Percentiles rank a stretch among this genome's conserved stretches.
Evolutionary conservation across 345 rosid species (phyloP).

Genomic region (Carallia brachiata): DNA sequence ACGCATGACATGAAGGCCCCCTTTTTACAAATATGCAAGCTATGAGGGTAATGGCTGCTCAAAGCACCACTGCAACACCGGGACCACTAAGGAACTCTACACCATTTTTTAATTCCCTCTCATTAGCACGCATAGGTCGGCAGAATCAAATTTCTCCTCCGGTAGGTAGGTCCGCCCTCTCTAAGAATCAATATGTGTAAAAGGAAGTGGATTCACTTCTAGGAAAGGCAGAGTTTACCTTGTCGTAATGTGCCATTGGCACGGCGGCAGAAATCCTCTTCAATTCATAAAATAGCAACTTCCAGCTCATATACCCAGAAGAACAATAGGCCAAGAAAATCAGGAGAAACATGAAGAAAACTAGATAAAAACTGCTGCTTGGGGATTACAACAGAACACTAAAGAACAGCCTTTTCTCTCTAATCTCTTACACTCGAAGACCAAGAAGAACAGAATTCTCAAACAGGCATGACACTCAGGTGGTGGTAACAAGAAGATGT

Average conservation of each 20-base stretch:
- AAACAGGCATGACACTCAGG: not conserved
- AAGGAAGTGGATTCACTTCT: no score
- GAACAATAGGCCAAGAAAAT: not conserved
- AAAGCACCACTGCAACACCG: not conserved
- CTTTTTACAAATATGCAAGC: conserved; percentile 3
- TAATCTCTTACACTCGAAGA: not conserved
- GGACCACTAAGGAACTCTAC: conserved; percentile 17
- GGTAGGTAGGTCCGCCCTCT: not conserved
- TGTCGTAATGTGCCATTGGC: not conserved
- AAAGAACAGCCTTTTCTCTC: not conserved
- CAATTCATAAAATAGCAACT: not conserved
- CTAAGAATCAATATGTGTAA: not conserved
- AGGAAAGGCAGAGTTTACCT: not conserved
- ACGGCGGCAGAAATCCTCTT: not conserved
- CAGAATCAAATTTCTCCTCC: not conserved
- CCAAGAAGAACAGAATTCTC: not conserved
- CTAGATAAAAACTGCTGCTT: not conserved
- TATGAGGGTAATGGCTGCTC: not conserved
- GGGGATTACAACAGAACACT: not conserved
- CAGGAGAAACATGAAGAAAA: not conserved
- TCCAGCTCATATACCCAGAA: not conserved
- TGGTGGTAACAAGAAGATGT: not conserved
- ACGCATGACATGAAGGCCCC: conserved; percentile 20
- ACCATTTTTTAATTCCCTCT: not conserved
- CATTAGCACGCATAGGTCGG: conserved; percentile 13